phyloP scores from a whole-genome alignment of 2,329 filamentous ascomycete species.

The Phyllosticta citribraziliensis region DNA sequence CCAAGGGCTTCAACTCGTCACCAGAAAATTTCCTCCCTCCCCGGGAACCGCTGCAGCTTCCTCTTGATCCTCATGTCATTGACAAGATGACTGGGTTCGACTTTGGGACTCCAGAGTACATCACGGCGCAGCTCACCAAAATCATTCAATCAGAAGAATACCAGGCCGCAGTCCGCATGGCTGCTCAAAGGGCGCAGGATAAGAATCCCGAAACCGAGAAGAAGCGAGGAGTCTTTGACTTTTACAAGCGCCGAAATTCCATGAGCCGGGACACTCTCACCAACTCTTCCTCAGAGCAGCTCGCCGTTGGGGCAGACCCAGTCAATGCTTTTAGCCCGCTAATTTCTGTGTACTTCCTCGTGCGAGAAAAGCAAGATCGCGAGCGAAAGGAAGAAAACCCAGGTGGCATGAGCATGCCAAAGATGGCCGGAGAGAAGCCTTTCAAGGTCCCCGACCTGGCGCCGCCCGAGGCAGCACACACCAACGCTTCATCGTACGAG shows the following conservation, averaged over 20 bases:
- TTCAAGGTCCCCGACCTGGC: constrained; percentile 63
- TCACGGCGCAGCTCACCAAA: constrained; percentile 69
- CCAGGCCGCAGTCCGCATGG: constrained; percentile 66
- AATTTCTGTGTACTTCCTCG: constrained; percentile 89
- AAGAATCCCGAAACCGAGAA: constrained; percentile 54
- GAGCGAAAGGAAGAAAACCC: constrained; percentile 55
- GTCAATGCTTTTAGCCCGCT: constrained; percentile 89
- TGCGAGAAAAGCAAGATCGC: constrained; percentile 85
- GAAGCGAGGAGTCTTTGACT: constrained; percentile 89
- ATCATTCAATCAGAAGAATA: constrained; percentile 94
- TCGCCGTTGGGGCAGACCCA: constrained; percentile 75
- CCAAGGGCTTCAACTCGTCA: constrained; percentile 75
- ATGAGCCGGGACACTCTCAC: constrained; percentile 79
- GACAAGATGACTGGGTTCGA: constrained; percentile 97
- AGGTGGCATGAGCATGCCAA: constrained; percentile 48
- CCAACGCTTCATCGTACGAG: constrained; percentile 75
- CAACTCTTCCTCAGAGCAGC: constrained; percentile 73
- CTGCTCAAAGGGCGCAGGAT: constrained; percentile 54
- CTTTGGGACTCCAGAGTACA: constrained; percentile 79
- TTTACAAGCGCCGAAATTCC: constrained; percentile 91
- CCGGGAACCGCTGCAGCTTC: constrained; percentile 76
- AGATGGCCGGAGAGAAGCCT: constrained; percentile 45
- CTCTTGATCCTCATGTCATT: constrained; percentile 73
- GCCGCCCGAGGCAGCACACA: constrained; percentile 78
- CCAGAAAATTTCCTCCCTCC: constrained; percentile 82